A percentile compares a stretch with the other conserved stretches of the same genome.
These are phyloP conservation scores for Cyanophora paradoxa DNA, from an alignment of 78 protist genomes.

Conservation along the genomic window DNA sequence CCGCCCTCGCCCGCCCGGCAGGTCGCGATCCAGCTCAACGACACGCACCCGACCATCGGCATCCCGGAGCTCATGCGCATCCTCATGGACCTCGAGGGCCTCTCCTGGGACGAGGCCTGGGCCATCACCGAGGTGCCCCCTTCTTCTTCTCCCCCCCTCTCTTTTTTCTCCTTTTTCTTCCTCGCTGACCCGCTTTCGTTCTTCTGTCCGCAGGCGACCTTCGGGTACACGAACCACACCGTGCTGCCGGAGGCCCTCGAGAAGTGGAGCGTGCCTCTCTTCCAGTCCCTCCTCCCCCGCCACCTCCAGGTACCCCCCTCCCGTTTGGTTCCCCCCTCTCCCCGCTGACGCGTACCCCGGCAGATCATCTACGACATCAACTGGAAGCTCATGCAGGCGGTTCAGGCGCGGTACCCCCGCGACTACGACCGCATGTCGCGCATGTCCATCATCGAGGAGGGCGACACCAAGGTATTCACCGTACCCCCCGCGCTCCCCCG, in stretches of 20 bases:
- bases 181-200: no score
- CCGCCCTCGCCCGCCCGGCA: no score
- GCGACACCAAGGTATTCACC: slow-evolving; percentile 30
- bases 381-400: slow-evolving; percentile 52
- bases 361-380: slow-evolving; percentile 90
- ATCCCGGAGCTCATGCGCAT: slow-evolving; percentile 71
- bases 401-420: slow-evolving; percentile 51
- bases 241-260: slow-evolving; percentile 96
- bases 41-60: slow-evolving; percentile 94
- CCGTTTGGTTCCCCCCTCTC: no score
- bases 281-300: slow-evolving; percentile 84
- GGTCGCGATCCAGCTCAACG: slow-evolving; percentile 90
- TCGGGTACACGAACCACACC: slow-evolving; percentile 95
- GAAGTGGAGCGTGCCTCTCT: slow-evolving; percentile 83
- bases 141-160: no score
- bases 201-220: no score
- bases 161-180: no score
- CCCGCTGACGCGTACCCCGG: no score
- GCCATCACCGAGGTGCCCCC: no score
- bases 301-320: slow-evolving; percentile 50
- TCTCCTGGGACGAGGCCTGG: slow-evolving; percentile 83
- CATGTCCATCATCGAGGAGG: slow-evolving; percentile 84
- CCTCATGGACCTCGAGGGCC: slow-evolving; percentile 72
- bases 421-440: slow-evolving; percentile 25
- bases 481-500: no score